Percentiles rank a stretch among this genome's conserved stretches.
Evolutionary conservation across 2,329 filamentous ascomycete genomes (phyloP).

Genomic region (Pseudocercospora fijiensis): DNA sequence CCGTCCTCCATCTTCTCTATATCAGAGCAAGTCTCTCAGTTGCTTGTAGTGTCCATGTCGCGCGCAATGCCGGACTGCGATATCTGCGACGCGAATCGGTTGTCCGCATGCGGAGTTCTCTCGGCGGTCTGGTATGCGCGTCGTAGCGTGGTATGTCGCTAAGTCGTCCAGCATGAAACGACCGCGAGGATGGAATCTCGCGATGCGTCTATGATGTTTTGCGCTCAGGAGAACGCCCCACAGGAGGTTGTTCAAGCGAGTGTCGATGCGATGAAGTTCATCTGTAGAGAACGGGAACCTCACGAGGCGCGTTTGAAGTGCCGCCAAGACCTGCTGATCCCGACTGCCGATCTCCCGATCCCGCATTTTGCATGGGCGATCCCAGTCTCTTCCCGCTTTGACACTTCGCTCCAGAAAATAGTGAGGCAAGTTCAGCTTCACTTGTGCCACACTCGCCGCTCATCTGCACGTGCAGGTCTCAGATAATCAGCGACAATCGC

Average conservation of each 20-base stretch:
- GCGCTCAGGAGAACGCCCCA: background rate
- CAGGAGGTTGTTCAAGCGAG: background rate
- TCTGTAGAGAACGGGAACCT: background rate
- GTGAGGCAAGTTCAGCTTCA: conserved; percentile 14
- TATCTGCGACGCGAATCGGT: background rate
- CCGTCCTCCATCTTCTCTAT: conserved; percentile 14
- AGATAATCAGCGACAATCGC: background rate
- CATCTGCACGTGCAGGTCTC: background rate
- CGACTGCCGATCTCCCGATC: conserved; percentile 1
- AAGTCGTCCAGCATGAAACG: background rate
- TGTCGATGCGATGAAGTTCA: background rate
- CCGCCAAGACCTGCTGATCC: background rate
- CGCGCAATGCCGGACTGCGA: background rate
- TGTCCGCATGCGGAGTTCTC: conserved; percentile 16
- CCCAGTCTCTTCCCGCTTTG: background rate
- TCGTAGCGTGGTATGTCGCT: background rate
- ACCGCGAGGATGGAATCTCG: background rate
- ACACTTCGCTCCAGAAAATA: conserved; percentile 9
- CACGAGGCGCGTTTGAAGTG: background rate
- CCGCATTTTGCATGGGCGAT: conserved; percentile 2
- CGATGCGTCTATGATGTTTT: background rate
- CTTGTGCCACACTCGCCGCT: background rate
- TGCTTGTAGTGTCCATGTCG: conserved; percentile 10
- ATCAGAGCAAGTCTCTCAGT: background rate
- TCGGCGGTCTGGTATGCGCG: conserved; percentile 12